These are phyloP conservation scores for Dianthus caryophyllus DNA, from an alignment of 148 eudicot genomes.

Conservation along the genomic window DNA sequence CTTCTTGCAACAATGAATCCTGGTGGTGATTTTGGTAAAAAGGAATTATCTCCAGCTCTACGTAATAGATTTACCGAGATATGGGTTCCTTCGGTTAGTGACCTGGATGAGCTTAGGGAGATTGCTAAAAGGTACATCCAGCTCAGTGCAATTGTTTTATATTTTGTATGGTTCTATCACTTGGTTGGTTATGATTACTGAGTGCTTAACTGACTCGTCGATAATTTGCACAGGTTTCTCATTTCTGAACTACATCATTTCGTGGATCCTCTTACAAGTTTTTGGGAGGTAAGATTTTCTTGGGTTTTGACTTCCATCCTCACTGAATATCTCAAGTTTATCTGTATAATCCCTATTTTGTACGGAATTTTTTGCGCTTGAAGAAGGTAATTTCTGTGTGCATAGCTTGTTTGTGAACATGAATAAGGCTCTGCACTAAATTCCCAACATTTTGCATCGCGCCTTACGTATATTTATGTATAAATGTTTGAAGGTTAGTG, in stretches of 20 bases:
- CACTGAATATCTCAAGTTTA: not conserved
- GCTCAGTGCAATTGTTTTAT: not conserved
- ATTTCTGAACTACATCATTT: slow-evolving; percentile 35
- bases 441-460: not conserved
- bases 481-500: no score
- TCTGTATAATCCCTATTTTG: not conserved
- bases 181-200: not conserved
- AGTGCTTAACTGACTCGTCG: slow-evolving; percentile 1
- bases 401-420: not conserved
- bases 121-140: slow-evolving; percentile 66
- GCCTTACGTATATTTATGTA: no score
- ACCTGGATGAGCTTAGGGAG: slow-evolving; percentile 62
- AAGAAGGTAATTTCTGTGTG: not conserved
- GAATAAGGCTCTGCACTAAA: not conserved
- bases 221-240: slow-evolving; percentile 46
- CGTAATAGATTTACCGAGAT: slow-evolving; percentile 98
- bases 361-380: not conserved
- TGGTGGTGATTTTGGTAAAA: slow-evolving; percentile 97
- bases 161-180: not conserved
- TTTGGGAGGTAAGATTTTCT: slow-evolving; percentile 69
- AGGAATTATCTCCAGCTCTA: slow-evolving; percentile 94
- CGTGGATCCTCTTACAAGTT: slow-evolving; percentile 59
- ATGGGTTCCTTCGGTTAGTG: slow-evolving; percentile 88
- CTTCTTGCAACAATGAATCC: slow-evolving; percentile 99
- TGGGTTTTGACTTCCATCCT: not conserved